Conservation (phyloP, 495 filamentous ascomycete genomes). For the Penicillium longicatenatum region DNA sequence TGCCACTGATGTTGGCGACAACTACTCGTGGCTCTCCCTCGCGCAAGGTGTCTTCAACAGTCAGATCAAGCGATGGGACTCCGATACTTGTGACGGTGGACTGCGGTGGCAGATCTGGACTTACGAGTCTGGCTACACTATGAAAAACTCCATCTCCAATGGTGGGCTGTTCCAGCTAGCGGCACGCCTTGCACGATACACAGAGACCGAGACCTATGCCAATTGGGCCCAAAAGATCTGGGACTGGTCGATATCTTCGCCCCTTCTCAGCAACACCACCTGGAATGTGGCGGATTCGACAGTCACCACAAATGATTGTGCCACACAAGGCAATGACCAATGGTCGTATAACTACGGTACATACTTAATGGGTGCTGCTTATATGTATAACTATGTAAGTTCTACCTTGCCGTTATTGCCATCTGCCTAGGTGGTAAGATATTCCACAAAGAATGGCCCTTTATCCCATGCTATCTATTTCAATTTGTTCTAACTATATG, state of each 20-base stretch:
- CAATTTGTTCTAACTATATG: neutral
- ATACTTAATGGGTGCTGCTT: conserved; percentile 67
- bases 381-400: conserved; percentile 70
- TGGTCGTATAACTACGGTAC: conserved; percentile 74
- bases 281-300: conserved; percentile 66
- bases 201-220: conserved; percentile 62
- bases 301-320: conserved; percentile 54
- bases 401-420: neutral
- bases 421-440: too few relatives aligned
- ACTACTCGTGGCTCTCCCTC: conserved; percentile 71
- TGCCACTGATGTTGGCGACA: conserved; percentile 22
- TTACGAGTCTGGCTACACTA: conserved; percentile 54
- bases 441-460: too few relatives aligned
- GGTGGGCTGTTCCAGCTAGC: conserved; percentile 69
- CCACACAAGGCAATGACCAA: conserved; percentile 56
- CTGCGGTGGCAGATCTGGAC: conserved; percentile 59
- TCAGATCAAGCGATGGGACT: conserved; percentile 60
- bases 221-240: conserved; percentile 69
- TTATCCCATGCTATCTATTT: neutral
- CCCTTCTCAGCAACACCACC: conserved; percentile 48
- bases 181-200: conserved; percentile 67
- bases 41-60: conserved; percentile 80
- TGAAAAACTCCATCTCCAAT: conserved; percentile 74
- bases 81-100: conserved; percentile 49
- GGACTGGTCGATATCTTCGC: conserved; percentile 60